Percentiles rank a stretch among this genome's conserved stretches.
Evolutionary conservation across 805 yeast genomes (phyloP).

Genomic region (Monosporozyma solicola): DNA sequence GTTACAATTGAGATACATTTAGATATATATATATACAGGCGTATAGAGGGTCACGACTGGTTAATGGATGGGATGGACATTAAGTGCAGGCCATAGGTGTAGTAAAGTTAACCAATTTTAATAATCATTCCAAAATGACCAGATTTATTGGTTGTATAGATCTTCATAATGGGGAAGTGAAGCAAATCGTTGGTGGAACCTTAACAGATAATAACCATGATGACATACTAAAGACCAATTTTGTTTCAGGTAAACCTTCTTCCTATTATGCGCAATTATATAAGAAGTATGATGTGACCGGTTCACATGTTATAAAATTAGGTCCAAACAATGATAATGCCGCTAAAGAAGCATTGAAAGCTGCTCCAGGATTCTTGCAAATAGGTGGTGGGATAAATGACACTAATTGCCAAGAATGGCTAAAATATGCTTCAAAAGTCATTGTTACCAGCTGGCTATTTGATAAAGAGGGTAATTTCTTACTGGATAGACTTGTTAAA

Average conservation of each 20-base stretch:
- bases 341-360: slow-evolving; percentile 61
- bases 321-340: slow-evolving; percentile 79
- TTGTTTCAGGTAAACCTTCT: slow-evolving; percentile 67
- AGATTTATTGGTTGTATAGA: slow-evolving; percentile 91
- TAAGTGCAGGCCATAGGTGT: background rate
- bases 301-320: slow-evolving; percentile 89
- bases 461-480: slow-evolving; percentile 38
- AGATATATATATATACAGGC: no score
- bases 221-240: slow-evolving; percentile 54
- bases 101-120: background rate
- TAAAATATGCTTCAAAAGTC: slow-evolving; percentile 72
- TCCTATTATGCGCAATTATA: slow-evolving; percentile 69
- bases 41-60: no score
- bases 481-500: slow-evolving; percentile 40
- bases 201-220: slow-evolving; percentile 46
- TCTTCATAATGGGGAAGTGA: slow-evolving; percentile 88
- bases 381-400: slow-evolving; percentile 89
- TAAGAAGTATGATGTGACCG: slow-evolving; percentile 44
- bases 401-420: slow-evolving; percentile 69
- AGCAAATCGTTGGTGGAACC: slow-evolving; percentile 95
- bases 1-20: no score
- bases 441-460: slow-evolving; percentile 91
- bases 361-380: slow-evolving; percentile 72
- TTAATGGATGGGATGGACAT: background rate
- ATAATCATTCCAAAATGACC: slow-evolving; percentile 45